Conservation (phyloP, 495 filamentous ascomycete species). For the Trichoderma orchidacearum region DNA sequence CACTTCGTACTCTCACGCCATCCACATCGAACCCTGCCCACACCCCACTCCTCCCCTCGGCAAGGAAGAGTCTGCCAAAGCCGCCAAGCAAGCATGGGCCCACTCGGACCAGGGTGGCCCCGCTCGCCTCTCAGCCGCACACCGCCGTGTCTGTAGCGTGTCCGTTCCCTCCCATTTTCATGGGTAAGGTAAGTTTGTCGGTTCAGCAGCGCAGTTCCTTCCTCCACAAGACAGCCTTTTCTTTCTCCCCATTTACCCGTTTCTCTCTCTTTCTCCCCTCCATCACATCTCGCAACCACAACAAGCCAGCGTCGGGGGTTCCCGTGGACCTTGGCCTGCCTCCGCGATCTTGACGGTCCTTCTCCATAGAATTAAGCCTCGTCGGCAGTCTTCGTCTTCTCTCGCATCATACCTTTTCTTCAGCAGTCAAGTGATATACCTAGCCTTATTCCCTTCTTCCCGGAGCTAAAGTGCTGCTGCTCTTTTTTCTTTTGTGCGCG, state of each 20-base stretch:
- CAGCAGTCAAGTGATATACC: no score
- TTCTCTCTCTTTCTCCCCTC: background rate
- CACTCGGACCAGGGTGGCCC: background rate
- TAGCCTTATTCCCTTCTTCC: background rate
- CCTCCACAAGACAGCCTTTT: background rate
- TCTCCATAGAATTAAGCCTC: background rate
- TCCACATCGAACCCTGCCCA: background rate
- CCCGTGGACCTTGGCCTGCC: background rate
- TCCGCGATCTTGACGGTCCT: background rate
- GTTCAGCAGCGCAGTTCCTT: conserved; percentile 3
- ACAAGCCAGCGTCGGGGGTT: background rate
- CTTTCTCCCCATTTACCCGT: background rate
- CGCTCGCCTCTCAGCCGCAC: background rate
- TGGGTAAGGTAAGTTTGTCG: conserved; percentile 20
- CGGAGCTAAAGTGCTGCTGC: background rate
- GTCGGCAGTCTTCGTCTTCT: background rate
- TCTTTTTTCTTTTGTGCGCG: background rate
- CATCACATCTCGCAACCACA: background rate
- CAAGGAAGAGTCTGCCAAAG: background rate
- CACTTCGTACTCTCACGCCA: background rate
- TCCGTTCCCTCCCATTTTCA: conserved; percentile 5
- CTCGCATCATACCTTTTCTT: background rate
- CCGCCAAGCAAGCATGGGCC: background rate
- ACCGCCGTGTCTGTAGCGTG: background rate
- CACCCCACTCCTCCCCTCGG: background rate